phyloP scores from a whole-genome alignment of 1,139 yeast genomes.

The Yamadazyma membranifaciens region DNA sequence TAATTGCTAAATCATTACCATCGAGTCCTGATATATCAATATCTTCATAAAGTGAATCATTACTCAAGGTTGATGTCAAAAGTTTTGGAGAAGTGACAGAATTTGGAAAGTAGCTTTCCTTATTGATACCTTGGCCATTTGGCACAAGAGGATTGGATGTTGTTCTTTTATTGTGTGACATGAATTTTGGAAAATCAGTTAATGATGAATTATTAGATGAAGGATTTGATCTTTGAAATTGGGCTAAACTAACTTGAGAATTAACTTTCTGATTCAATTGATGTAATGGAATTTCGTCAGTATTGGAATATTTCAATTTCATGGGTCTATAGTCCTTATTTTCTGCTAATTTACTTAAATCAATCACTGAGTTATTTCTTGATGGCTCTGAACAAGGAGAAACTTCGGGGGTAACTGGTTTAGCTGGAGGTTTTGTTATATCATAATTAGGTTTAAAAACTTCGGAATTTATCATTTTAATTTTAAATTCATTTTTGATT shows the following conservation, averaged over 20 bases:
- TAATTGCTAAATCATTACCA: slow-evolving; percentile 26
- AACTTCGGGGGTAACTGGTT: slow-evolving; percentile 44
- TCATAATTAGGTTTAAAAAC: slow-evolving; percentile 35
- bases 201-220: slow-evolving; percentile 27
- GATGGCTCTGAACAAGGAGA: slow-evolving; percentile 47
- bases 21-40: slow-evolving; percentile 15
- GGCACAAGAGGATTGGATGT: slow-evolving; percentile 23
- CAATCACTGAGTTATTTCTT: slow-evolving; percentile 42
- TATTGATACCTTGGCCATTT: slow-evolving; percentile 11
- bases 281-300: slow-evolving; percentile 43
- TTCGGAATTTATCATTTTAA: slow-evolving; percentile 40
- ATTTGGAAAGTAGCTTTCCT: slow-evolving; percentile 24
- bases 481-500: slow-evolving; percentile 34
- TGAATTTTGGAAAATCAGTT: slow-evolving; percentile 28
- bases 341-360: slow-evolving; percentile 35
- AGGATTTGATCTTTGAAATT: slow-evolving; percentile 24
- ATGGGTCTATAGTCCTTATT: slow-evolving; percentile 42
- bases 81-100: slow-evolving; percentile 12
- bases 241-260: slow-evolving; percentile 35
- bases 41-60: slow-evolving; percentile 12
- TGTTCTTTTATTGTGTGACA: slow-evolving; percentile 19
- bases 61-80: slow-evolving; percentile 9
- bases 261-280: slow-evolving; percentile 41
- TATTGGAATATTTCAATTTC: slow-evolving; percentile 38
- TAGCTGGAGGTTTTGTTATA: slow-evolving; percentile 31